Percentiles rank a stretch among this genome's conserved stretches.
Evolutionary conservation across 805 yeast genomes (phyloP).

Genomic region (Cyberlindnera xylosilytica): DNA sequence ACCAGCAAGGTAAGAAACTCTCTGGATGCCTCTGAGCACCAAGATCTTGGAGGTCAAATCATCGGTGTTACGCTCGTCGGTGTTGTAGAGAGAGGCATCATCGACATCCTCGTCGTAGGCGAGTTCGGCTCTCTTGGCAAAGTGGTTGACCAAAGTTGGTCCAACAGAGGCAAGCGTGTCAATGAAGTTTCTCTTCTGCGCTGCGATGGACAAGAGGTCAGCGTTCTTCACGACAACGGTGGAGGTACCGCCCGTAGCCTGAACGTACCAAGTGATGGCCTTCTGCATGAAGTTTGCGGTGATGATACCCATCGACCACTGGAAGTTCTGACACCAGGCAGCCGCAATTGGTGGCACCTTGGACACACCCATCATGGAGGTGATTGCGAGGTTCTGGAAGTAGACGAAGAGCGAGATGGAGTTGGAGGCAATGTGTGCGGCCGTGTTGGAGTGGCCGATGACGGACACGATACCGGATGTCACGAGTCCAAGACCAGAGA

Average conservation of each 20-base stretch:
- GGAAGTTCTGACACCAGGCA: constrained; percentile 96
- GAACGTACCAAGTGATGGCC: constrained; percentile 91
- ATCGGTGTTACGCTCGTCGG: constrained; percentile 60
- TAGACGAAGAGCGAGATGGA: constrained; percentile 88
- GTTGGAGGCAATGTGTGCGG: constrained; percentile 97
- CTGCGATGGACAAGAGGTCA: constrained; percentile 72
- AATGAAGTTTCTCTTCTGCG: constrained; percentile 53
- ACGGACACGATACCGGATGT: constrained; percentile 86
- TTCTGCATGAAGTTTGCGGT: constrained; percentile 71
- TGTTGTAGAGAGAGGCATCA: constrained; percentile 56
- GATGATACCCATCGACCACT: constrained; percentile 94
- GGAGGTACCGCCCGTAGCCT: constrained; percentile 87
- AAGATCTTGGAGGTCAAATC: constrained; percentile 64
- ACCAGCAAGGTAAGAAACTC: constrained; percentile 80
- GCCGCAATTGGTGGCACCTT: constrained; percentile 95
- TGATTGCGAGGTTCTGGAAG: constrained; percentile 89
- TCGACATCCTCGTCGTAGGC: constrained; percentile 44
- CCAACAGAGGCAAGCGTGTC: constrained; percentile 11
- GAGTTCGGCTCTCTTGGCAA: constrained; percentile 38
- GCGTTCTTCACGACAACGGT: constrained; percentile 69
- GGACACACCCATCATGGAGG: constrained; percentile 93
- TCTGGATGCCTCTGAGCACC: constrained; percentile 84
- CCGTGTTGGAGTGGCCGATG: constrained; percentile 86
- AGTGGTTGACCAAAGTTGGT: constrained; percentile 17
- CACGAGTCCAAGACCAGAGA: constrained; percentile 82